These are phyloP conservation scores for Fragaria nilgerrensis DNA, from an alignment of 306 rosid genomes.

Conservation along the genomic window DNA sequence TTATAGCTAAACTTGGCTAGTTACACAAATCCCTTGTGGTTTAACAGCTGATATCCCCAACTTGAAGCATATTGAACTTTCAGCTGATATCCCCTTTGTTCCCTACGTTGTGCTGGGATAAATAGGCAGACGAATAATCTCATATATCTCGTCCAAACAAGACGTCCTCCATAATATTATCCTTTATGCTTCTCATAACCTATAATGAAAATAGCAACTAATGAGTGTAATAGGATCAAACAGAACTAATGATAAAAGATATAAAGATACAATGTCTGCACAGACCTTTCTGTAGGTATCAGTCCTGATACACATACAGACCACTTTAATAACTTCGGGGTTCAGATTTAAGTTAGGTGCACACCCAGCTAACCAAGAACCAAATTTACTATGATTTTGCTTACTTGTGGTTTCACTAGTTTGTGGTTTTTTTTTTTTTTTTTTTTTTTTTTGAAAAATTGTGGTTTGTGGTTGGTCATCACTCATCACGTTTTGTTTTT, in stretches of 20 bases:
- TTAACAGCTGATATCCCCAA: slow-evolving; percentile 27
- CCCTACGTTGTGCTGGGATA: too few relatives aligned
- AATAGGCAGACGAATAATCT: slow-evolving; percentile 58
- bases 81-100: too few relatives aligned
- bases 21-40: slow-evolving; percentile 32
- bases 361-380: too few relatives aligned
- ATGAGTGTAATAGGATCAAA: slow-evolving; percentile 7
- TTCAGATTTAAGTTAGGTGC: too few relatives aligned
- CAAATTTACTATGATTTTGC: too few relatives aligned
- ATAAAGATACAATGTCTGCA: neutral
- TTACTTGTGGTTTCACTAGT: too few relatives aligned
- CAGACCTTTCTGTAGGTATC: slow-evolving; percentile 78
- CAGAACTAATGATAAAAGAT: neutral
- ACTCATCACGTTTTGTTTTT: too few relatives aligned
- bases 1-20: slow-evolving; percentile 40
- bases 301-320: slow-evolving; percentile 59
- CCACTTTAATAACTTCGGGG: neutral
- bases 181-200: slow-evolving; percentile 90
- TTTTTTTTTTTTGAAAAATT: too few relatives aligned
- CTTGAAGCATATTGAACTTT: neutral
- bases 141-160: slow-evolving; percentile 81
- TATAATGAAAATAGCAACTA: slow-evolving; percentile 30
- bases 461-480: too few relatives aligned
- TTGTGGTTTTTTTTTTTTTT: too few relatives aligned
- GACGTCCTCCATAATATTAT: slow-evolving; percentile 75